phyloP scores from a whole-genome alignment of 1,284 basidiomycete species.

The Malassezia arunalokei region DNA sequence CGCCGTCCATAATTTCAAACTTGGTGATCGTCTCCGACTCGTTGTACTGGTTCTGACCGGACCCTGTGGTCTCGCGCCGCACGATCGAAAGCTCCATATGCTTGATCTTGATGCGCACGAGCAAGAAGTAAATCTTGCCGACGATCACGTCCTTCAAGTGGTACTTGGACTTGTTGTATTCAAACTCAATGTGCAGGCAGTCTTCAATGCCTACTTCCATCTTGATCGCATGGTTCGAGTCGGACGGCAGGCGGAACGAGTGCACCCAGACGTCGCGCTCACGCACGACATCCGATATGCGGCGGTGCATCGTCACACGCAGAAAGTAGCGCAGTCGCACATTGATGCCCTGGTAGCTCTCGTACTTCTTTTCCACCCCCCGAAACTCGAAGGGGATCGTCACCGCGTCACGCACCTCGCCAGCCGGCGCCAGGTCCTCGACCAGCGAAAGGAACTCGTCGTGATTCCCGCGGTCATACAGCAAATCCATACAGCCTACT shows the following conservation, averaged over 20 bases:
- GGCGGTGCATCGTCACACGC: constrained; percentile 75
- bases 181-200: constrained; percentile 96
- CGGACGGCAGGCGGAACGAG: constrained; percentile 93
- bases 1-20: constrained; percentile 79
- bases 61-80: constrained; percentile 83
- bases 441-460: constrained; percentile 92
- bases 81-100: constrained; percentile 99
- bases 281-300: constrained; percentile 82
- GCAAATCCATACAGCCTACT: constrained; percentile 84
- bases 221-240: constrained; percentile 93
- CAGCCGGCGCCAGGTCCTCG: constrained; percentile 83
- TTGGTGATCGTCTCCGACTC: constrained; percentile 98
- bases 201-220: constrained; percentile 99
- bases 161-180: constrained; percentile 99
- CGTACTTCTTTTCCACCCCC: constrained; percentile 97
- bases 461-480: constrained; percentile 92
- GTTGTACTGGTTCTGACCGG: constrained; percentile 85
- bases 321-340: constrained; percentile 87
- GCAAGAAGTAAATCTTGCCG: constrained; percentile 95
- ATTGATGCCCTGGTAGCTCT: constrained; percentile 95
- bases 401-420: constrained; percentile 86
- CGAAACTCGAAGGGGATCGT: constrained; percentile 94
- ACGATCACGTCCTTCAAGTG: constrained; percentile 98
- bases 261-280: constrained; percentile 96
- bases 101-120: constrained; percentile 98